Percentiles rank a stretch among this genome's conserved stretches.
phyloP scores from a whole-genome alignment of 2,329 filamentous ascomycete species.

The Epichloe glyceriae region DNA sequence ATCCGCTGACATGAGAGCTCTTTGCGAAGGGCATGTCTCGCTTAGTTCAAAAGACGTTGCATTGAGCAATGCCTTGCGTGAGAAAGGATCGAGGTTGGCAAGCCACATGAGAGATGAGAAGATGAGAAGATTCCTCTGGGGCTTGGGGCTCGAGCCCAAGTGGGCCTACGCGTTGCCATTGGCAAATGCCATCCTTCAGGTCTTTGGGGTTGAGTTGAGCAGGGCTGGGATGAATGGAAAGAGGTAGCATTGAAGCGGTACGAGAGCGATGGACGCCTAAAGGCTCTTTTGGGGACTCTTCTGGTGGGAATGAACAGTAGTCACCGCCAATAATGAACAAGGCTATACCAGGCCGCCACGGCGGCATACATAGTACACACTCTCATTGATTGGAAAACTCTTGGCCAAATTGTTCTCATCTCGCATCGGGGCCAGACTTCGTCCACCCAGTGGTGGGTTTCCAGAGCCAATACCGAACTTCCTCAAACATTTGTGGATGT shows the following conservation, averaged over 20 bases:
- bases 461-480: too few species aligned
- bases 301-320: too few species aligned
- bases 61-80: constrained; percentile 6
- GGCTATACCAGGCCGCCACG: too few species aligned
- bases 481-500: too few species aligned
- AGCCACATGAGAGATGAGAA: constrained; percentile 8
- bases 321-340: too few species aligned
- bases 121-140: constrained; percentile 12
- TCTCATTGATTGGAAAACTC: neutral
- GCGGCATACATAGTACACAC: neutral
- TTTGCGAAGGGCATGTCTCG: constrained; percentile 6
- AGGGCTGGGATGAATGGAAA: constrained; percentile 7
- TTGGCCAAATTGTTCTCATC: too few species aligned
- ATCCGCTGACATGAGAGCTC: constrained; percentile 7
- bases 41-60: constrained; percentile 8
- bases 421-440: too few species aligned
- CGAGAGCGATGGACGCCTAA: too few species aligned
- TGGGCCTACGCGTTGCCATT: constrained; percentile 10
- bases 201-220: constrained; percentile 6
- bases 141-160: constrained; percentile 9
- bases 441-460: too few species aligned
- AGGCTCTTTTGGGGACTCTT: too few species aligned
- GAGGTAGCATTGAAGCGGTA: neutral
- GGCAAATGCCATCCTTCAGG: constrained; percentile 10
- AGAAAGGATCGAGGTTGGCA: constrained; percentile 1